These are phyloP conservation scores for Colletotrichum karsti DNA, from an alignment of 2,329 filamentous ascomycete genomes.

Conservation along the genomic window DNA sequence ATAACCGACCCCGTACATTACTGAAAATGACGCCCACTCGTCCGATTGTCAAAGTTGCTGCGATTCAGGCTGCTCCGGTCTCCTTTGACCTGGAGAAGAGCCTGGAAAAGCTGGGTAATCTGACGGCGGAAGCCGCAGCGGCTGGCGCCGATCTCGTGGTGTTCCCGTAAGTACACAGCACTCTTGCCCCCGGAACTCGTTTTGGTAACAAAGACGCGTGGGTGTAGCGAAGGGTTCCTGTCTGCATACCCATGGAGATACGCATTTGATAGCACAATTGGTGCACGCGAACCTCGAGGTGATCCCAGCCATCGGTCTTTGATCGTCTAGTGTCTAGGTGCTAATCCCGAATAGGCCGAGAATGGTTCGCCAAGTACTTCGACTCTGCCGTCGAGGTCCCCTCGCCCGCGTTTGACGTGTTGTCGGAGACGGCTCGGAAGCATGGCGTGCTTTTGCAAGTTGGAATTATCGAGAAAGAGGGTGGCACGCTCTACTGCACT, in stretches of 20 bases:
- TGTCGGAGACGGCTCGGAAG: conserved; percentile 42
- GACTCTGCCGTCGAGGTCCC: conserved; percentile 47
- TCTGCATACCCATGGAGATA: conserved; percentile 53
- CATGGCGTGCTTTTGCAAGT: conserved; percentile 45
- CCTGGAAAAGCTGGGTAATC: conserved; percentile 42
- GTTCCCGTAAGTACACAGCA: conserved; percentile 44
- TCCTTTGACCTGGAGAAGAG: conserved; percentile 46
- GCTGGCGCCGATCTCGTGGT: conserved; percentile 47
- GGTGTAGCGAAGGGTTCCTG: conserved; percentile 44
- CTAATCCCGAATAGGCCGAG: conserved; percentile 38
- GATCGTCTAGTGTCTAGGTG: background rate
- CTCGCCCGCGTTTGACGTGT: conserved; percentile 43
- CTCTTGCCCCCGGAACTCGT: background rate
- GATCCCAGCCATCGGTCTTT: background rate
- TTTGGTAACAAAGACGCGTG: background rate
- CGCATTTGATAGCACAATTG: conserved; percentile 51
- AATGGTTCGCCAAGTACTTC: conserved; percentile 50
- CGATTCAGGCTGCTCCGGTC: conserved; percentile 49
- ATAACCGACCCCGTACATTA: background rate
- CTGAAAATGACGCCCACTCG: conserved; percentile 6
- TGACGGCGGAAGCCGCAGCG: conserved; percentile 43
- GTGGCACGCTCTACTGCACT: conserved; percentile 50
- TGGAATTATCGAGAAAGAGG: conserved; percentile 50
- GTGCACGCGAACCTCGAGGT: conserved; percentile 48
- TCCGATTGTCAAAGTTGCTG: conserved; percentile 45